These are phyloP conservation scores for Penicillium canescens DNA, from an alignment of 495 filamentous ascomycete genomes.

Conservation along the genomic window DNA sequence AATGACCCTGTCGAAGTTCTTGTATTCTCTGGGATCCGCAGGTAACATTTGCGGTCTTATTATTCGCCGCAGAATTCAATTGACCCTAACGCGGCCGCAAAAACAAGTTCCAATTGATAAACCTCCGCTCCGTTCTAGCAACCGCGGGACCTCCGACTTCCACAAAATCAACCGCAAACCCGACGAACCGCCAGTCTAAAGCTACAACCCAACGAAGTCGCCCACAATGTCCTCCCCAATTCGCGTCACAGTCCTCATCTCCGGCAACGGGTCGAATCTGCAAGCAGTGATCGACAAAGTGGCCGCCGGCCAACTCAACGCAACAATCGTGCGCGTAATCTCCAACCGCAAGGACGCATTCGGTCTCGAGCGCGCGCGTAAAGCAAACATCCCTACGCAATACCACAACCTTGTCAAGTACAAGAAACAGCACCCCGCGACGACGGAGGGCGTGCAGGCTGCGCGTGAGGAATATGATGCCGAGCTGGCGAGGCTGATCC, in stretches of 20 bases:
- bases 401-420: conserved; percentile 86
- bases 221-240: conserved; percentile 33
- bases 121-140: background rate
- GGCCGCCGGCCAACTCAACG: conserved; percentile 53
- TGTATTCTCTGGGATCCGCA: background rate
- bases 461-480: conserved; percentile 75
- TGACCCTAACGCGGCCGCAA: background rate
- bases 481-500: conserved; percentile 71
- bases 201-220: background rate
- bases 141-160: background rate
- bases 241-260: conserved; percentile 66
- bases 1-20: background rate
- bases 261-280: conserved; percentile 83
- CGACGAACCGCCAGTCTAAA: background rate
- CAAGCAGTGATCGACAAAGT: conserved; percentile 85
- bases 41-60: background rate
- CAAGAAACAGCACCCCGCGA: conserved; percentile 51
- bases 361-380: conserved; percentile 71
- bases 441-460: conserved; percentile 44
- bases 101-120: background rate
- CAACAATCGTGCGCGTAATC: conserved; percentile 72
- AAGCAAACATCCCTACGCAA: conserved; percentile 70
- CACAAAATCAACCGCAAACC: conserved; percentile 1
- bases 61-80: background rate
- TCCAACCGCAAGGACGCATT: conserved; percentile 81